These are phyloP conservation scores for Saxophila tyrrhenica DNA, from an alignment of 495 filamentous ascomycete genomes.

Conservation along the genomic window DNA sequence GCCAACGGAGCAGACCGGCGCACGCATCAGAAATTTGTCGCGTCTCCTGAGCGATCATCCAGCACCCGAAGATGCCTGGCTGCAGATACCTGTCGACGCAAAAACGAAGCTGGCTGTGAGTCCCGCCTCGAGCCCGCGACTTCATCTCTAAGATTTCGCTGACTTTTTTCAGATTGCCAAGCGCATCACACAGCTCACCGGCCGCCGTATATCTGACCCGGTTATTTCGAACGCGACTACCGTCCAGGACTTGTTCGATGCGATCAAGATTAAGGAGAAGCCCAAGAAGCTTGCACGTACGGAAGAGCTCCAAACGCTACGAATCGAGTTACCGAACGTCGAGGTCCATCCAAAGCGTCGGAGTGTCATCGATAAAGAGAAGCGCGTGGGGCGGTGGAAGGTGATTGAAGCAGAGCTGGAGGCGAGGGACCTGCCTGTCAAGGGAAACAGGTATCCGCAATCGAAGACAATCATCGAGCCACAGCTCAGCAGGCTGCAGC, in stretches of 20 bases:
- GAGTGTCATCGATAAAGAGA: constrained; percentile 59
- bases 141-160: no score
- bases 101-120: constrained; percentile 63
- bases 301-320: constrained; percentile 28
- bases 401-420: constrained; percentile 63
- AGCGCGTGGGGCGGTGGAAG: constrained; percentile 72
- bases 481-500: not conserved
- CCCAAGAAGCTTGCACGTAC: constrained; percentile 41
- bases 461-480: not conserved
- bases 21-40: no score
- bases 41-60: no score
- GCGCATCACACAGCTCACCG: constrained; percentile 65
- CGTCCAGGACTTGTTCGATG: constrained; percentile 42
- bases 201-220: constrained; percentile 59
- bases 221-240: constrained; percentile 43
- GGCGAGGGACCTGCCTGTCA: constrained; percentile 38
- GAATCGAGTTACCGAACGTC: constrained; percentile 56
- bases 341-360: constrained; percentile 47
- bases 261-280: constrained; percentile 46
- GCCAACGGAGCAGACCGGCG: not conserved
- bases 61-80: not conserved
- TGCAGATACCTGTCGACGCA: constrained; percentile 31
- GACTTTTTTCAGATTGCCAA: constrained; percentile 52
- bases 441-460: constrained; percentile 4
- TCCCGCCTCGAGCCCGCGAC: no score